These are phyloP conservation scores for Filosporella fistucella DNA, from an alignment of 495 filamentous ascomycete genomes.

Conservation along the genomic window DNA sequence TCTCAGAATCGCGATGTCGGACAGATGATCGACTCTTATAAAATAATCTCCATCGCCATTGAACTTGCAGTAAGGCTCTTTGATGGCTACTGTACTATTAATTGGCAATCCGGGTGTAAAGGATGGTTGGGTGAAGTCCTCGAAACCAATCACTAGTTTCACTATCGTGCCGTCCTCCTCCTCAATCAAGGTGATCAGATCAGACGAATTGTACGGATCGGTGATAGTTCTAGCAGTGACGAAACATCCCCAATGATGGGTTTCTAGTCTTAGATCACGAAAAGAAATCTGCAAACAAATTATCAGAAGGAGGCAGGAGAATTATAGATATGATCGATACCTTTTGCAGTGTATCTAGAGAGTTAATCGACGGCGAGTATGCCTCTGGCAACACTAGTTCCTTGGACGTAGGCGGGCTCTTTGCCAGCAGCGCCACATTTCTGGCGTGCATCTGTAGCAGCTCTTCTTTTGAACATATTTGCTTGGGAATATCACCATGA, in stretches of 20 bases:
- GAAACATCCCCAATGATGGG: constrained; percentile 43
- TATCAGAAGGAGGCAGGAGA: too few species aligned
- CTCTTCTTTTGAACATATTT: constrained; percentile 4
- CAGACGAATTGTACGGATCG: constrained; percentile 34
- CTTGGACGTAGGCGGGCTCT: not conserved
- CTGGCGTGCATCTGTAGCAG: not conserved
- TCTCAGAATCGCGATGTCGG: constrained; percentile 36
- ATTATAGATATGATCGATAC: too few species aligned
- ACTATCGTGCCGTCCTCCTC: constrained; percentile 41
- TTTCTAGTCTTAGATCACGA: constrained; percentile 38
- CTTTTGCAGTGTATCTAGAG: constrained; percentile 7
- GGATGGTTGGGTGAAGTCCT: not conserved
- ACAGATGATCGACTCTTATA: constrained; percentile 49
- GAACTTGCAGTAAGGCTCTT: constrained; percentile 48
- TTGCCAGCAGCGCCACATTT: constrained; percentile 1
- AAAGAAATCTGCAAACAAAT: constrained; percentile 11
- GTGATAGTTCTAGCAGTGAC: constrained; percentile 39
- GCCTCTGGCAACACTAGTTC: constrained; percentile 4
- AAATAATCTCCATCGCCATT: constrained; percentile 32
- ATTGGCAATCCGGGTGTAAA: constrained; percentile 22
- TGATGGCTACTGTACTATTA: constrained; percentile 37
- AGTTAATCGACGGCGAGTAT: constrained; percentile 6
- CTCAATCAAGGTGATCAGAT: constrained; percentile 42
- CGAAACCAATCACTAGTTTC: constrained; percentile 11
- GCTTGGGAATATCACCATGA: not conserved